These are phyloP conservation scores for Penicillium pancosmium DNA, from an alignment of 495 filamentous ascomycete species.

Conservation along the genomic window DNA sequence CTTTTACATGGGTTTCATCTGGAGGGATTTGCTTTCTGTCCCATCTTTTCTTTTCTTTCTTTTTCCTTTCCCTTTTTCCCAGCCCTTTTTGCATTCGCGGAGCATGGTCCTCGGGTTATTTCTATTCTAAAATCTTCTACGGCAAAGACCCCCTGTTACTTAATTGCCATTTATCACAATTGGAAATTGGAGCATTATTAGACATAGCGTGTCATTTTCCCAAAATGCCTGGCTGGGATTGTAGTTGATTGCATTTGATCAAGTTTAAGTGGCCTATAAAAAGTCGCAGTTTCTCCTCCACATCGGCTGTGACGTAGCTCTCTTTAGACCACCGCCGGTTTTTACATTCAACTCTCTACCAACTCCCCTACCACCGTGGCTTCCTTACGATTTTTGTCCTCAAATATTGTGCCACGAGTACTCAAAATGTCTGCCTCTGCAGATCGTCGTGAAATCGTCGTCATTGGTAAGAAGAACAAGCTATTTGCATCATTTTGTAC, in stretches of 20 bases:
- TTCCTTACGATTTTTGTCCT: conserved; percentile 23
- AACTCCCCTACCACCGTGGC: conserved; percentile 27
- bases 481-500: conserved; percentile 22
- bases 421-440: conserved; percentile 38
- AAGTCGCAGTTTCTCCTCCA: not conserved
- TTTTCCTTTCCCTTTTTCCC: conserved; percentile 9
- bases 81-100: conserved; percentile 31
- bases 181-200: conserved; percentile 11
- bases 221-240: not conserved
- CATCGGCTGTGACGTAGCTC: conserved; percentile 32
- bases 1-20: not conserved
- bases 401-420: conserved; percentile 20
- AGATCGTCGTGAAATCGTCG: conserved; percentile 65
- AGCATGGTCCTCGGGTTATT: conserved; percentile 24
- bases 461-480: conserved; percentile 58
- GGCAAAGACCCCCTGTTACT: conserved; percentile 13
- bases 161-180: conserved; percentile 10
- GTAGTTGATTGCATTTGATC: not conserved
- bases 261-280: not conserved
- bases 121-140: conserved; percentile 9
- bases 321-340: conserved; percentile 3
- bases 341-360: conserved; percentile 2
- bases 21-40: conserved; percentile 5
- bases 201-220: not conserved
- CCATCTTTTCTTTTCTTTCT: not conserved